Conservation (phyloP, 345 rosid species). For the Corymbia maculata region DNA sequence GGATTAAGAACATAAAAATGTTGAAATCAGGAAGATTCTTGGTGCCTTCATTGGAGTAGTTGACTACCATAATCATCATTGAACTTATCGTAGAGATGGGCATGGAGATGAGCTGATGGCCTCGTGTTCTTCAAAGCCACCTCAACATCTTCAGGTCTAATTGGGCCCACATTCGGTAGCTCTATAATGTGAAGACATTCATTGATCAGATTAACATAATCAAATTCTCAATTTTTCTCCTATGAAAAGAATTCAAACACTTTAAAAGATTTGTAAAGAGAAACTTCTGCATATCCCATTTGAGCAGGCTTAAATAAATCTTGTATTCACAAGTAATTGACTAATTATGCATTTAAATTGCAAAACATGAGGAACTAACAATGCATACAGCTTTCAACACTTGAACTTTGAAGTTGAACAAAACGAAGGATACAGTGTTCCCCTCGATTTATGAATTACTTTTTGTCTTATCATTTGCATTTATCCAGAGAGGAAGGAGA, state of each 20-base stretch:
- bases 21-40: neutral
- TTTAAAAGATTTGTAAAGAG: neutral
- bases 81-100: slow-evolving; percentile 80
- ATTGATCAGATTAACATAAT: neutral
- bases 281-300: neutral
- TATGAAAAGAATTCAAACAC: neutral
- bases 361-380: neutral
- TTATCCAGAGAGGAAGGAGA: neutral
- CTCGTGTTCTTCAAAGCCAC: slow-evolving; percentile 76
- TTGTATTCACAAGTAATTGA: neutral
- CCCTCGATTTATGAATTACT: neutral
- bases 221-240: neutral
- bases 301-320: neutral
- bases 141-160: slow-evolving; percentile 57
- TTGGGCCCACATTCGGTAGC: slow-evolving; percentile 73
- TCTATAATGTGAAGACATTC: slow-evolving; percentile 32
- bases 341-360: neutral
- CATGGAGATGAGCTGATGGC: slow-evolving; percentile 90
- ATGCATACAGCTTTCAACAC: neutral
- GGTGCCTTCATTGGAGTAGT: slow-evolving; percentile 39
- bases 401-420: neutral
- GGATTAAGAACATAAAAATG: neutral
- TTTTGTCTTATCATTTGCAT: neutral
- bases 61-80: slow-evolving; percentile 92
- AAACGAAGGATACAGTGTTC: neutral